These are phyloP conservation scores for Penicillium mononematosum DNA, from an alignment of 495 filamentous ascomycete genomes.

Conservation along the genomic window DNA sequence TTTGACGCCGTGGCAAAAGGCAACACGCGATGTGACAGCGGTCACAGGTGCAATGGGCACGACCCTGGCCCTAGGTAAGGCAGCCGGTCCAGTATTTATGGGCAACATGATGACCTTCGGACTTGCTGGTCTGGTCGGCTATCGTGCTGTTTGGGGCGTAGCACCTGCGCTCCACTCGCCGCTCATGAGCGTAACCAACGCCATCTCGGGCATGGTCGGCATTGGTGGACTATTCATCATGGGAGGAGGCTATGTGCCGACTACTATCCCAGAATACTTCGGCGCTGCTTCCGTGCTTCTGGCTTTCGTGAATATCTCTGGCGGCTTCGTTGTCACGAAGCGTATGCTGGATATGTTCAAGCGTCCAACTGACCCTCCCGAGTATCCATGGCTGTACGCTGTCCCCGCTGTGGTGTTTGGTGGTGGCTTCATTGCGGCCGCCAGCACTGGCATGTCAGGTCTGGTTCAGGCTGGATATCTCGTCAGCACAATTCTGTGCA, in stretches of 20 bases:
- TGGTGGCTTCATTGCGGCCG: conserved; percentile 72
- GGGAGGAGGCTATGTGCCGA: conserved; percentile 69
- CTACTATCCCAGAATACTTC: conserved; percentile 70
- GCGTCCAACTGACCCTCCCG: conserved; percentile 73
- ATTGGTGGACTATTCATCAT: conserved; percentile 80
- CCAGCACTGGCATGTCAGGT: conserved; percentile 72
- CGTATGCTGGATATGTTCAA: conserved; percentile 93
- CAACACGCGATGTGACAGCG: conserved; percentile 63
- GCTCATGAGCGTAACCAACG: conserved; percentile 84
- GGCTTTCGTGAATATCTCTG: conserved; percentile 78
- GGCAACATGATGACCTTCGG: conserved; percentile 75
- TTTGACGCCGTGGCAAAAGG: conserved; percentile 75
- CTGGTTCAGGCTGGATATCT: conserved; percentile 80
- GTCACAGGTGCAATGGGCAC: conserved; percentile 73
- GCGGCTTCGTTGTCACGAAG: conserved; percentile 81
- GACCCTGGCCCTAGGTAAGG: conserved; percentile 69
- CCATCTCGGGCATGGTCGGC: conserved; percentile 81
- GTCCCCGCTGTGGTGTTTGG: conserved; percentile 71
- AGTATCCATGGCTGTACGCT: conserved; percentile 81
- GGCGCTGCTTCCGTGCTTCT: conserved; percentile 76
- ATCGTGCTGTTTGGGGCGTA: conserved; percentile 80
- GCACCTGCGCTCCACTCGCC: conserved; percentile 74
- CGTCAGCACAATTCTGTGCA: conserved; percentile 74
- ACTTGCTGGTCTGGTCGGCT: conserved; percentile 74
- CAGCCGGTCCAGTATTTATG: conserved; percentile 78